Conservation (phyloP, 176 grass and related monocot genomes). For the Pontederia crassipes region DNA sequence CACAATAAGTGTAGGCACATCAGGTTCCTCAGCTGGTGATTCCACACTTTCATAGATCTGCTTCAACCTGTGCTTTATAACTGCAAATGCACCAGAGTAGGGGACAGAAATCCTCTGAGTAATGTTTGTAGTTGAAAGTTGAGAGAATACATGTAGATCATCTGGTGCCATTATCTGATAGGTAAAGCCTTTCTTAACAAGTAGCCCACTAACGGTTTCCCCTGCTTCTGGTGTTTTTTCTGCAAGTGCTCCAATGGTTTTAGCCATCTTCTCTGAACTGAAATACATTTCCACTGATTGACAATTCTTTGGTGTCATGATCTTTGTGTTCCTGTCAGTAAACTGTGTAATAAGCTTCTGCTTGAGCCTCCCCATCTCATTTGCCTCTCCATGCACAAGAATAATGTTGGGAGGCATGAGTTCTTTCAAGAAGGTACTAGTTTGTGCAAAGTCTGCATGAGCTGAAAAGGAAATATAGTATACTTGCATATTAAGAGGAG, state of each 20-base stretch:
- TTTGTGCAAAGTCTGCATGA: constrained; percentile 87
- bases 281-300: constrained; percentile 84
- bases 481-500: constrained; percentile 86
- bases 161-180: constrained; percentile 96
- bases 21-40: constrained; percentile 40
- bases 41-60: constrained; percentile 92
- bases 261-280: constrained; percentile 87
- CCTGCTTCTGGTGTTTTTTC: constrained; percentile 63
- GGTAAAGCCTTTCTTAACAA: constrained; percentile 91
- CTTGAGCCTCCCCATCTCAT: constrained; percentile 88
- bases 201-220: constrained; percentile 50
- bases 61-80: constrained; percentile 77
- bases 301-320: constrained; percentile 83
- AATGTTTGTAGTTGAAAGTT: constrained; percentile 77
- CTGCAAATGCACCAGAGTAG: constrained; percentile 72
- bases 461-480: constrained; percentile 95
- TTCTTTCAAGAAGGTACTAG: constrained; percentile 75
- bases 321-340: constrained; percentile 60
- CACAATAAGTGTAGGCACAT: constrained; percentile 52
- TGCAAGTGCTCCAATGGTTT: constrained; percentile 71
- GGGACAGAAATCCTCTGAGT: constrained; percentile 64
- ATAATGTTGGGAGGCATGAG: constrained; percentile 78
- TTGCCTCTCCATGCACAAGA: constrained; percentile 93
- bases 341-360: constrained; percentile 80
- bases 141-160: constrained; percentile 79